Base-by-base conservation (phyloP, 495 filamentous ascomycete species). In the Hyaloscypha variabilis region DNA sequence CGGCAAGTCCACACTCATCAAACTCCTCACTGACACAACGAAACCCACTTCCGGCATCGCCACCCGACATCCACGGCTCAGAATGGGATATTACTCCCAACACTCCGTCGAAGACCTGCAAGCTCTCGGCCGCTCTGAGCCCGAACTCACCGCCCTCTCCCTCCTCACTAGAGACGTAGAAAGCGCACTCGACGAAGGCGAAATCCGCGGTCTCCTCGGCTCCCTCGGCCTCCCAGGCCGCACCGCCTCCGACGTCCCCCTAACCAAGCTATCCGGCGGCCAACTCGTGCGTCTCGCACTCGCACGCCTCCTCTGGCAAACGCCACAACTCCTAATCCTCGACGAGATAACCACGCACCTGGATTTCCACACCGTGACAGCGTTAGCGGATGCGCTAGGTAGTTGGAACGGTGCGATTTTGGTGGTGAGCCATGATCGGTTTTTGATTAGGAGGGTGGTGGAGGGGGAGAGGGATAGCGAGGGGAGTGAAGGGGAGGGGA, bases 311-410 rank as follows among this genome's bases (percentile, higher is more conserved):
- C 72, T 93, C 39, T 89, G 87, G 85, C 78, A 75, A 46, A 77
- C 81, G 13, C 91, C 91, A 53, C 90, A 92, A 29, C 79, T 90
- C 26, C 82, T 96, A 25, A 82, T 96, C 17, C 83, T 96, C 10
- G 91, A 96, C 71, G 91, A 96, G 73, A 87, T 90, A 21, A 94
- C 90, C 11, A 96, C 91, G n/a, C 91, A 94, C 77, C 77, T 96
- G 39, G 91, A 96, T 68, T 88, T 87, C 68, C 81, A 93, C 73
- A 91, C 89, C 3, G 90, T 94, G 30, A 82, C 80, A 8, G 90
- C 89, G 5, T 78, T 96, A 49, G 81, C 85, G 3, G 80, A 82
- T 36, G 90, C 87, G 13, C 75, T 96, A 66, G 77, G 82, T 6
- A 78, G 71, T 0, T 94, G 88, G 79, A 81, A 84, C 31, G 91